phyloP scores from a whole-genome alignment of 345 rosid genomes.

The Salix arbutifolia region DNA sequence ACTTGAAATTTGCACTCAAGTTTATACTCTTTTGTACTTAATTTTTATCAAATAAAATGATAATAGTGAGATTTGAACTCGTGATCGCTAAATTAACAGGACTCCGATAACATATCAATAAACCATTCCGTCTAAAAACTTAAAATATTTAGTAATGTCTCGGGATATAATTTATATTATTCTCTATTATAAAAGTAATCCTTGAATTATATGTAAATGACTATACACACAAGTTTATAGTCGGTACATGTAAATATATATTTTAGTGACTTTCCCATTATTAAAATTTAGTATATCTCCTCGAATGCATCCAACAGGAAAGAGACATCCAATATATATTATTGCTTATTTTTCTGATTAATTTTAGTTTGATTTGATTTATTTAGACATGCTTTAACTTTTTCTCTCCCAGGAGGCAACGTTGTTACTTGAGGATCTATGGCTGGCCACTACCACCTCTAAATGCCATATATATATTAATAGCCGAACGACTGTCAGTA shows the following conservation, averaged over 20 bases:
- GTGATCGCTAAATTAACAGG: no score
- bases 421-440: not conserved
- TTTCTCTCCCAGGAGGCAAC: not conserved
- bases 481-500: not conserved
- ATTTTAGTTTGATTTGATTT: not conserved
- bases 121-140: no score
- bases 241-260: no score
- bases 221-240: no score
- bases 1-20: accelerated
- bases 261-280: not conserved
- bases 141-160: no score
- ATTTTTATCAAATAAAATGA: no score
- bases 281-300: not conserved
- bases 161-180: no score
- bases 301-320: not conserved
- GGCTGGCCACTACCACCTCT: slow-evolving; percentile 20
- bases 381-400: not conserved
- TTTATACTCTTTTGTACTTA: no score
- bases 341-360: not conserved
- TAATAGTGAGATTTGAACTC: no score
- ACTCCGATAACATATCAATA: no score
- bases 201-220: no score
- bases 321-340: not conserved
- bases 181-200: no score
- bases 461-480: slow-evolving; percentile 10